Evolutionary conservation across 805 yeast genomes (phyloP).

Genomic region (Isabelozyma gotoi): DNA sequence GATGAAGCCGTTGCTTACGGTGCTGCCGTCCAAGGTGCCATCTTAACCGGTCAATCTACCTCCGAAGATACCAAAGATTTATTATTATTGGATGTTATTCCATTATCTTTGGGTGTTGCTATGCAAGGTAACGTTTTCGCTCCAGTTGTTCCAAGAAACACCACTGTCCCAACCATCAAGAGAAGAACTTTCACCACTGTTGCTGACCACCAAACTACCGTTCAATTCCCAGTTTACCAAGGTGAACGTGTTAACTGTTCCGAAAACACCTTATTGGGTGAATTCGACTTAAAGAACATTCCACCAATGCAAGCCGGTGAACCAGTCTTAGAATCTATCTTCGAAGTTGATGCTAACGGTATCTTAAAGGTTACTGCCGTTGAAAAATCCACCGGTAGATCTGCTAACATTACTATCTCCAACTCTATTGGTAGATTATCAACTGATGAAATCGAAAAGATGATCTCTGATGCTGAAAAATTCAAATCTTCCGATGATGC

Average conservation of each 20-base stretch:
- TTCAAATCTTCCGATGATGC: constrained; percentile 98
- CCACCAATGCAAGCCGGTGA: constrained; percentile 53
- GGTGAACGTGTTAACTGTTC: constrained; percentile 54
- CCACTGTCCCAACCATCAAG: constrained; percentile 51
- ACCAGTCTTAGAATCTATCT: constrained; percentile 50
- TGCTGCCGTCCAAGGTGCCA: constrained; percentile 53
- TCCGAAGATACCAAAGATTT: constrained; percentile 51
- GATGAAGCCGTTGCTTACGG: constrained; percentile 54
- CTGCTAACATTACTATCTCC: constrained; percentile 50
- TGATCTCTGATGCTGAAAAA: constrained; percentile 49
- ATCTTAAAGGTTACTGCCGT: constrained; percentile 51
- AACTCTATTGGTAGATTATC: constrained; percentile 52
- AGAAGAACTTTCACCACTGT: constrained; percentile 53
- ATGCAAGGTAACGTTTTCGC: constrained; percentile 53
- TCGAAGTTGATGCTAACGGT: constrained; percentile 52
- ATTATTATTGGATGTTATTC: constrained; percentile 50
- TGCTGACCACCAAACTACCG: constrained; percentile 51
- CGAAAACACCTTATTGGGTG: constrained; percentile 51
- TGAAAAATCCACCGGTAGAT: constrained; percentile 50
- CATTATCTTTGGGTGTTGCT: constrained; percentile 51
- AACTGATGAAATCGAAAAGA: constrained; percentile 49
- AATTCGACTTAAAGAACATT: constrained; percentile 50
- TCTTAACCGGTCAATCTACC: constrained; percentile 50
- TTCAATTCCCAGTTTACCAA: constrained; percentile 52
- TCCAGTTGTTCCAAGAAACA: constrained; percentile 52